These are phyloP conservation scores for Crithidia bombi DNA, from an alignment of 208 protist genomes.

Conservation along the genomic window DNA sequence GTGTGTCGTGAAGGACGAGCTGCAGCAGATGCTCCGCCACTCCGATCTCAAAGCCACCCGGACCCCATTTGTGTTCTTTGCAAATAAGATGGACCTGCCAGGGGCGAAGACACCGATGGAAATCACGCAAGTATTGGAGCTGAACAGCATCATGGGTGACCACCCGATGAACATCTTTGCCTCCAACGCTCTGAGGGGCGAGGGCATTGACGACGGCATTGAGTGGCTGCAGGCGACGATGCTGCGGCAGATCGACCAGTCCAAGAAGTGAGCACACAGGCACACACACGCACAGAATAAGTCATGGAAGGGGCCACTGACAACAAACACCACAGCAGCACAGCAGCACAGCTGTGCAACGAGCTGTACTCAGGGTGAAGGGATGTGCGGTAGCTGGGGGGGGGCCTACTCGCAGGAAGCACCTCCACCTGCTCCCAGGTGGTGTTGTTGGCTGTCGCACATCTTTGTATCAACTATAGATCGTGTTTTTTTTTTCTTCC, in stretches of 20 bases:
- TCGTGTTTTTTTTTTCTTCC: no score
- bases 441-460: no score
- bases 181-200: slow-evolving; percentile 73
- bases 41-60: slow-evolving; percentile 43
- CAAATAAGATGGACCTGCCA: slow-evolving; percentile 93
- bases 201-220: slow-evolving; percentile 73
- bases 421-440: no score
- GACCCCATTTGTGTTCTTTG: slow-evolving; percentile 86
- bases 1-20: slow-evolving; percentile 87
- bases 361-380: no score
- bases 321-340: neutral
- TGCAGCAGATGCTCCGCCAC: slow-evolving; percentile 80
- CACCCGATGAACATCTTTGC: slow-evolving; percentile 88
- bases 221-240: slow-evolving; percentile 67
- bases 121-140: slow-evolving; percentile 79
- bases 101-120: slow-evolving; percentile 82
- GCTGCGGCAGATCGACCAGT: slow-evolving; percentile 40
- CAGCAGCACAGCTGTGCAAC: no score
- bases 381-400: no score
- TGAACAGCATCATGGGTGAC: slow-evolving; percentile 66
- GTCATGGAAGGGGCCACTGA: slow-evolving; percentile 9
- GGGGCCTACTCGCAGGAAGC: no score
- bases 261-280: no score
- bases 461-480: neutral
- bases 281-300: slow-evolving; percentile 3